Conservation (phyloP, 2,329 filamentous ascomycete genomes). For the Meredithiella fracta region DNA sequence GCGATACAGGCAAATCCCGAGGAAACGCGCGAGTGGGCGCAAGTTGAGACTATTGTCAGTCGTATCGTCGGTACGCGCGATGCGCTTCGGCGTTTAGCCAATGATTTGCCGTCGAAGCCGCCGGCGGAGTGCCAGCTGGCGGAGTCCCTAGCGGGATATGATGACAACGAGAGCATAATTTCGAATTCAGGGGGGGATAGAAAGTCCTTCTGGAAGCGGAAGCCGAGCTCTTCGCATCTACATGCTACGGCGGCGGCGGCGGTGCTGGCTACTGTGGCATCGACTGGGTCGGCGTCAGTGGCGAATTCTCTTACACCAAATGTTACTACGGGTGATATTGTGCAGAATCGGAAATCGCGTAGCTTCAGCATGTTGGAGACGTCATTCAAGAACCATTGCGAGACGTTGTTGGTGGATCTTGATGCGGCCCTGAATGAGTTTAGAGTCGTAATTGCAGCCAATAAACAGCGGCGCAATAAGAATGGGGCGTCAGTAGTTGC, state of each 20-base stretch:
- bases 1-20: slow-evolving; percentile 23
- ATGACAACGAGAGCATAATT: slow-evolving; percentile 22
- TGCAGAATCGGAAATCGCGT: slow-evolving; percentile 23
- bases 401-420: slow-evolving; percentile 67
- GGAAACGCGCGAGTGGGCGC: slow-evolving; percentile 73
- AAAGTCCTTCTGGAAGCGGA: slow-evolving; percentile 82
- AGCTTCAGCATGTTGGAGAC: slow-evolving; percentile 36
- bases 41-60: slow-evolving; percentile 71
- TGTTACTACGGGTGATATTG: slow-evolving; percentile 19
- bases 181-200: slow-evolving; percentile 2
- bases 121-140: slow-evolving; percentile 20
- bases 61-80: slow-evolving; percentile 77
- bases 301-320: slow-evolving; percentile 19
- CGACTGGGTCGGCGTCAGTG: slow-evolving; percentile 24
- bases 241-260: slow-evolving; percentile 22
- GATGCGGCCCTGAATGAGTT: slow-evolving; percentile 76
- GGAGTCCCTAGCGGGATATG: slow-evolving; percentile 21
- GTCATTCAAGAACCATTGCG: slow-evolving; percentile 63
- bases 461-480: slow-evolving; percentile 56
- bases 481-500: slow-evolving; percentile 27
- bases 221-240: slow-evolving; percentile 42
- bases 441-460: slow-evolving; percentile 56
- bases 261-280: slow-evolving; percentile 20
- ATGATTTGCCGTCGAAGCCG: slow-evolving; percentile 59
- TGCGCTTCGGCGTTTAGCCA: slow-evolving; percentile 69